These are phyloP conservation scores for Ambrosiella cleistominuta DNA, from an alignment of 2,329 filamentous ascomycete genomes.

Conservation along the genomic window DNA sequence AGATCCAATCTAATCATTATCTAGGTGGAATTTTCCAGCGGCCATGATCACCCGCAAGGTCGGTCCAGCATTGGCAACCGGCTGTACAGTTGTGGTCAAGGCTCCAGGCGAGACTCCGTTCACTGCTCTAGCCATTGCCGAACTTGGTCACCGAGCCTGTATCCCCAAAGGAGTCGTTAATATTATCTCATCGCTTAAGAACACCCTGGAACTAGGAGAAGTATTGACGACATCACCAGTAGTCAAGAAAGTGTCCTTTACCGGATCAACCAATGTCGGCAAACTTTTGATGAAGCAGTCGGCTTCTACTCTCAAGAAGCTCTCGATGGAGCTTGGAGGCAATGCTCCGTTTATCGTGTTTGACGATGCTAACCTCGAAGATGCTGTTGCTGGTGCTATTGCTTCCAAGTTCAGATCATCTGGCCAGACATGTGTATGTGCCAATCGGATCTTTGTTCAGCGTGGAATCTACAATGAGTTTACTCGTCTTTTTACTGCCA, in stretches of 20 bases:
- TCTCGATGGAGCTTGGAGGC: constrained; percentile 79
- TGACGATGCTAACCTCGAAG: constrained; percentile 79
- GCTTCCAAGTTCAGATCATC: constrained; percentile 83
- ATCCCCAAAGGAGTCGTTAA: constrained; percentile 86
- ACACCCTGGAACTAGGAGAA: constrained; percentile 65
- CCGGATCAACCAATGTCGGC: constrained; percentile 55
- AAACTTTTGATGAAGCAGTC: constrained; percentile 80
- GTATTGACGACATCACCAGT: constrained; percentile 51
- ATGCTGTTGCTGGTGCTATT: constrained; percentile 67
- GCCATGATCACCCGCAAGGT: constrained; percentile 59
- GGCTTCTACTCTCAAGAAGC: constrained; percentile 62
- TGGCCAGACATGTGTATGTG: constrained; percentile 89
- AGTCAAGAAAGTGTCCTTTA: constrained; percentile 86
- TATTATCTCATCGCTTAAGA: constrained; percentile 60
- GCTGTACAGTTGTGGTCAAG: constrained; percentile 86
- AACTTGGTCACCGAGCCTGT: constrained; percentile 71
- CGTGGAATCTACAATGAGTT: constrained; percentile 63
- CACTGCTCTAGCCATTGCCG: constrained; percentile 71
- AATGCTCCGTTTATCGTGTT: constrained; percentile 96
- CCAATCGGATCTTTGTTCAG: constrained; percentile 70
- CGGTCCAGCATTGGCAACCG: constrained; percentile 68
- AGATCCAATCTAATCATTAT: neutral
- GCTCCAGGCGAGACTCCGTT: constrained; percentile 85
- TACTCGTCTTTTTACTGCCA: constrained; percentile 47
- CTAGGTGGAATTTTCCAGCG: constrained; percentile 66